phyloP scores from a whole-genome alignment of 148 eudicot genomes.

The Euryodendron excelsum region DNA sequence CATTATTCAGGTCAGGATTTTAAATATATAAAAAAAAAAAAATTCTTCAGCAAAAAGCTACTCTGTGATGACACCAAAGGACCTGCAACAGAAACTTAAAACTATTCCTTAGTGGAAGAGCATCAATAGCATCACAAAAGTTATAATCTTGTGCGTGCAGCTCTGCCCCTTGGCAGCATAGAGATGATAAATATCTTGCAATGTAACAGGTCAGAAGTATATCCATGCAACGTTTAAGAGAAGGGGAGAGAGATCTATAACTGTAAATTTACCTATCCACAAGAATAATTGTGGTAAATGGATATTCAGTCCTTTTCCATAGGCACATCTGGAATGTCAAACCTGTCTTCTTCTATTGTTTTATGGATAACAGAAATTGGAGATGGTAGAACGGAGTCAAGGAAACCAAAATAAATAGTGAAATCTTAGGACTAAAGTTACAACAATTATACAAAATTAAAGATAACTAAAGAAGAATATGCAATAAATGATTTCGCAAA shows the following conservation, averaged over 20 bases:
- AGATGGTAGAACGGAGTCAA: slow-evolving; percentile 61
- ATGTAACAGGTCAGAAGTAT: neutral
- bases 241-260: neutral
- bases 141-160: too few species aligned
- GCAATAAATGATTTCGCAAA: neutral
- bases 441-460: neutral
- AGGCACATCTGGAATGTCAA: slow-evolving; percentile 88
- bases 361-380: slow-evolving; percentile 65
- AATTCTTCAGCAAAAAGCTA: too few species aligned
- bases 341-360: slow-evolving; percentile 76
- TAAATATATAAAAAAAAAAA: too few species aligned
- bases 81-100: neutral
- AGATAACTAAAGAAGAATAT: neutral
- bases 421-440: neutral
- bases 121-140: neutral
- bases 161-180: neutral
- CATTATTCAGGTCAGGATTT: too few species aligned
- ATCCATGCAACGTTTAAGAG: neutral
- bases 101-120: neutral
- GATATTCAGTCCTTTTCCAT: slow-evolving; percentile 77
- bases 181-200: neutral
- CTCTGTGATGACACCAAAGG: too few species aligned
- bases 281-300: slow-evolving; percentile 4
- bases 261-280: slow-evolving; percentile 3
- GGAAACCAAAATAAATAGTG: slow-evolving; percentile 29